Evolutionary conservation across 2,329 filamentous ascomycete genomes (phyloP).

Genomic region (Botrytis cinerea): DNA sequence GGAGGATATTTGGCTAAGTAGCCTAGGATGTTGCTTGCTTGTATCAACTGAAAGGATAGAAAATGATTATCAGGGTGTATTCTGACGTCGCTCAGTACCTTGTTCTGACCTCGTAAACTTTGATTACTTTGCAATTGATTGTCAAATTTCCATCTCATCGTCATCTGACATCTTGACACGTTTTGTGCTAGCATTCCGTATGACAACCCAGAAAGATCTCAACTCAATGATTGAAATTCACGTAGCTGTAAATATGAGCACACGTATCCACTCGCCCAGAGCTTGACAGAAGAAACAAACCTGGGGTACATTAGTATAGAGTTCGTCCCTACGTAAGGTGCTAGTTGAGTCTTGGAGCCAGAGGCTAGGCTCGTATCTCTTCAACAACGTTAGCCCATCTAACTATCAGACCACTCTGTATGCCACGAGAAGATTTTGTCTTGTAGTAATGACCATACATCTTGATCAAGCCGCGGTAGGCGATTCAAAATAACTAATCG

Average conservation of each 20-base stretch:
- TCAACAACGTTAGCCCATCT: background rate
- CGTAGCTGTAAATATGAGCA: background rate
- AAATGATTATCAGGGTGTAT: background rate
- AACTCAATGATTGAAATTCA: background rate
- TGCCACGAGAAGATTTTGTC: background rate
- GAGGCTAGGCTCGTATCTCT: background rate
- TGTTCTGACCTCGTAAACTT: background rate
- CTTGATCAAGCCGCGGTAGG: background rate
- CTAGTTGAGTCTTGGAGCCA: no score
- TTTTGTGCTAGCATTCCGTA: background rate
- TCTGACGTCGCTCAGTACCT: background rate
- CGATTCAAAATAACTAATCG: background rate
- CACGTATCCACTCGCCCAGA: background rate
- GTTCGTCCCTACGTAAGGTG: background rate
- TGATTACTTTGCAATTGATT: background rate
- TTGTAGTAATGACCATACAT: background rate
- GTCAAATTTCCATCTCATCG: background rate
- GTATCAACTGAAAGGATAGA: background rate
- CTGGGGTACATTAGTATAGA: background rate
- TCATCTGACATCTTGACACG: background rate
- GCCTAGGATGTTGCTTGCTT: background rate
- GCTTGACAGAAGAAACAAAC: background rate
- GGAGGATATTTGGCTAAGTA: constrained; percentile 31
- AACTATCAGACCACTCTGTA: background rate
- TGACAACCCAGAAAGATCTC: background rate